phyloP scores from a whole-genome alignment of 202 grass and related monocot species.

The Dendrocalamus latiflorus region DNA sequence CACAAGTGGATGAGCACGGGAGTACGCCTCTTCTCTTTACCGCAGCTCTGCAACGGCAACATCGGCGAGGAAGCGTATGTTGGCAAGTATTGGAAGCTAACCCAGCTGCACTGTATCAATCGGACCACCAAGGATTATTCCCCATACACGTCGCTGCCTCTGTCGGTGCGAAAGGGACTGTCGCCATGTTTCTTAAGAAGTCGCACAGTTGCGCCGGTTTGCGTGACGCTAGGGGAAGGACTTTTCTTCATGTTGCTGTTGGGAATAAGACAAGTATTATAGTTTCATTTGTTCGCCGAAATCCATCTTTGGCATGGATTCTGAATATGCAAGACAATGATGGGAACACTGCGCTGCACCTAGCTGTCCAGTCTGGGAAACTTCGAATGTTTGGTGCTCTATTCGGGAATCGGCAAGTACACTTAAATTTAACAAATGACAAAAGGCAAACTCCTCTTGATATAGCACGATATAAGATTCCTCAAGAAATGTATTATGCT shows the following conservation, averaged over 20 bases:
- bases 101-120: neutral
- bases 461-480: too few relatives aligned
- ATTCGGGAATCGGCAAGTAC: neutral
- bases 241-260: neutral
- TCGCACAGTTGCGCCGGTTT: neutral
- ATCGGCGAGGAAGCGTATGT: too few relatives aligned
- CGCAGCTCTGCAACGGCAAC: too few relatives aligned
- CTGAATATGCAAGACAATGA: neutral
- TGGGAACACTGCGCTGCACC: constrained; percentile 22
- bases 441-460: constrained; percentile 4
- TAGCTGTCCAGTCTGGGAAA: neutral
- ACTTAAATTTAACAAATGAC: too few relatives aligned
- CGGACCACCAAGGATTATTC: neutral
- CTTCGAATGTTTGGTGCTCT: neutral
- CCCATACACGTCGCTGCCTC: neutral
- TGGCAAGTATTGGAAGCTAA: neutral
- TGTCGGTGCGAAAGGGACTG: rapidly evolving
- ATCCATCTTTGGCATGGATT: neutral
- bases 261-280: rapidly evolving
- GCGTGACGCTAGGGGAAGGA: neutral
- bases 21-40: too few relatives aligned
- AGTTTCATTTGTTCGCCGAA: neutral
- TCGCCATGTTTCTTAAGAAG: neutral
- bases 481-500: too few relatives aligned
- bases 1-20: too few relatives aligned